Percentiles rank a stretch among this genome's conserved stretches.
Conservation (phyloP, 306 rosid species). For the Urtica urens region DNA sequence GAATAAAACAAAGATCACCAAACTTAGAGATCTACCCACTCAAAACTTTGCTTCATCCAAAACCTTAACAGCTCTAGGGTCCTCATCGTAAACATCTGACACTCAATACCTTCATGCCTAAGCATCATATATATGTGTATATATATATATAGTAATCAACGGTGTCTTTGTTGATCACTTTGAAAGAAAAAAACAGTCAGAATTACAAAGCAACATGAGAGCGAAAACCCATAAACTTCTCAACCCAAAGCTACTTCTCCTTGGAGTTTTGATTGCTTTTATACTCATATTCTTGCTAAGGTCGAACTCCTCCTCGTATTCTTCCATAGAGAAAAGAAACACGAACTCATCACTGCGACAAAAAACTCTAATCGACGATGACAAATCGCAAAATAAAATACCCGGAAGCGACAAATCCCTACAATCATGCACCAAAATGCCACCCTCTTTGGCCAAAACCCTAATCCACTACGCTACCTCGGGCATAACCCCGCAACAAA, state of each 20-base stretch:
- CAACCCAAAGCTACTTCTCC: conserved; percentile 42
- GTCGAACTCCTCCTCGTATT: conserved; percentile 29
- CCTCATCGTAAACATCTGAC: conserved; percentile 27
- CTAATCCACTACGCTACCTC: conserved; percentile 76
- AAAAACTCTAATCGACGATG: neutral
- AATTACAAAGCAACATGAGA: conserved; percentile 43
- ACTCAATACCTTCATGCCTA: conserved; percentile 34
- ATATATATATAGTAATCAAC: conserved; percentile 5
- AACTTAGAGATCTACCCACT: conserved; percentile 39
- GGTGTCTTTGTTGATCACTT: no score
- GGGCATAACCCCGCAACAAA: conserved; percentile 82
- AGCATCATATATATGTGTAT: conserved; percentile 23
- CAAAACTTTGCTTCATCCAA: conserved; percentile 32
- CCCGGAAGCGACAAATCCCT: no score
- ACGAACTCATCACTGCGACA: neutral
- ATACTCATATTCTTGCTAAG: conserved; percentile 42
- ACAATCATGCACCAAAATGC: conserved; percentile 68
- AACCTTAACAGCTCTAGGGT: conserved; percentile 34
- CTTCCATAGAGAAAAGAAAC: neutral
- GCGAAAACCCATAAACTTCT: conserved; percentile 37
- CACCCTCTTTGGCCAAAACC: conserved; percentile 54
- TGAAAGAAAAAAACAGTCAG: no score
- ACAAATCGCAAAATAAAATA: neutral
- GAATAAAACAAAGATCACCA: conserved; percentile 13
- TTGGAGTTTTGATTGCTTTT: conserved; percentile 33